Percentiles rank a stretch among this genome's conserved stretches.
Conservation (phyloP, 495 filamentous ascomycete genomes). For the Neurospora sp. region DNA sequence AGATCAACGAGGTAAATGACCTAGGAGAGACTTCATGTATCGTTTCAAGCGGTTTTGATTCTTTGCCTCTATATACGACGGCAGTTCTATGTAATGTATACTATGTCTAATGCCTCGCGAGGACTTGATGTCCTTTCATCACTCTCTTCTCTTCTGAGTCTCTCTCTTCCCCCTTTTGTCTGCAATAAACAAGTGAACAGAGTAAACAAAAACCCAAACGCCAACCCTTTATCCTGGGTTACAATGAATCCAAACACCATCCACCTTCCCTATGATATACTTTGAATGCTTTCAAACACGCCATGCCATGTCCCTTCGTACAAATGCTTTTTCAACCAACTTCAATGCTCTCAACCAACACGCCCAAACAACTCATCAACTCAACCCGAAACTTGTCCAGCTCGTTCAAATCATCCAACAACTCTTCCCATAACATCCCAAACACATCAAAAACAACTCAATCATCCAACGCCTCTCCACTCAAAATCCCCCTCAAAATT, state of each 20-base stretch:
- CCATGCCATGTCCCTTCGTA: slow-evolving; percentile 7
- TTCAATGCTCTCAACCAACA: neutral
- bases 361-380: no score
- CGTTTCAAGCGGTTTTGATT: no score
- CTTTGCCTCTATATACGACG: neutral
- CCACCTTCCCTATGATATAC: neutral
- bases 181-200: neutral
- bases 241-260: neutral
- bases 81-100: neutral
- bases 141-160: neutral
- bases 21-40: no score
- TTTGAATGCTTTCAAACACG: neutral
- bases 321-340: neutral
- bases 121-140: neutral
- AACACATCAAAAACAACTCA: slow-evolving; percentile 1
- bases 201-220: neutral
- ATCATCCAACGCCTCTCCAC: slow-evolving; percentile 41
- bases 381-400: neutral
- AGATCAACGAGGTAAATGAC: no score
- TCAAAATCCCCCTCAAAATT: slow-evolving; percentile 45
- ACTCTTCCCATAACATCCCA: neutral
- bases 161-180: neutral
- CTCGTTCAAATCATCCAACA: neutral
- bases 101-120: neutral
- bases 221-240: neutral